A percentile compares a stretch with the other conserved stretches of the same genome.
Conservation (phyloP, 176 grass and related monocot genomes). For the Hsuehochloa calcarea region DNA sequence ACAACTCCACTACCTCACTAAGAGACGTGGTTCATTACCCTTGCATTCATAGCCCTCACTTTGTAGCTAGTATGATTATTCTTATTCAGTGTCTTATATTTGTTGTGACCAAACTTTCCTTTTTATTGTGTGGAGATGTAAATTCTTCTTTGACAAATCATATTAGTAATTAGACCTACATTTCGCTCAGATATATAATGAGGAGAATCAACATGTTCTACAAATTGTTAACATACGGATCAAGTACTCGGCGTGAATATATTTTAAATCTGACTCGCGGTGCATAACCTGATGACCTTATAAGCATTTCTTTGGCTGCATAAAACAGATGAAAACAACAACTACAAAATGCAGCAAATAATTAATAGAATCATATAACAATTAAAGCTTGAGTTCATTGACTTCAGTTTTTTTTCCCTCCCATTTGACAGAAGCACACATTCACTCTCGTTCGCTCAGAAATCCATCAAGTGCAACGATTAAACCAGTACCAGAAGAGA, state of each 20-base stretch:
- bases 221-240: background rate
- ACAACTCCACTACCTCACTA: too few relatives aligned
- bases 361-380: background rate
- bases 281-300: background rate
- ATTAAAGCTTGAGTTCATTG: background rate
- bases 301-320: background rate
- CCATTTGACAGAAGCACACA: background rate
- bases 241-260: background rate
- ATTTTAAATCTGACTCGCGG: background rate
- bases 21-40: accelerated
- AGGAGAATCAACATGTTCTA: too few relatives aligned
- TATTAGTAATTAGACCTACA: background rate
- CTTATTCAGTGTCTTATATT: too few relatives aligned
- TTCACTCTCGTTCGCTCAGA: too few relatives aligned
- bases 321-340: background rate
- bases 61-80: too few relatives aligned
- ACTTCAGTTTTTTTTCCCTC: background rate
- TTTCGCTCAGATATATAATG: too few relatives aligned
- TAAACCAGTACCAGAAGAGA: background rate
- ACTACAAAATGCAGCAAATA: background rate
- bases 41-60: too few relatives aligned
- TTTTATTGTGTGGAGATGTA: too few relatives aligned
- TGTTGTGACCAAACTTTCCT: too few relatives aligned
- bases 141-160: background rate
- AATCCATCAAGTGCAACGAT: background rate